These are phyloP conservation scores for Lachancea thermotolerans DNA, from an alignment of 805 yeast genomes.

Conservation along the genomic window DNA sequence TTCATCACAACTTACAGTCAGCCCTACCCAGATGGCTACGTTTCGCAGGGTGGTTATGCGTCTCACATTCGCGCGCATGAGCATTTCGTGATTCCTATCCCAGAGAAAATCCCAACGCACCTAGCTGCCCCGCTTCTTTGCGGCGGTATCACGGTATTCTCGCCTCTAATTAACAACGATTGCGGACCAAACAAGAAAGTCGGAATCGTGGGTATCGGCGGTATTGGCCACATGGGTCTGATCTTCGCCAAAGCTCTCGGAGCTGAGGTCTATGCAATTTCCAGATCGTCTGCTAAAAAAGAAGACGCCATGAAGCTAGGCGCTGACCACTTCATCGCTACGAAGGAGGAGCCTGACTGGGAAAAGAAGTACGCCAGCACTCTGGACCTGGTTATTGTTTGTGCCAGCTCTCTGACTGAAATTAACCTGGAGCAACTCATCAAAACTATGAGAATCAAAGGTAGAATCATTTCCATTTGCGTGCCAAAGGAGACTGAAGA, in stretches of 20 bases:
- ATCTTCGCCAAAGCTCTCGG: constrained; percentile 46
- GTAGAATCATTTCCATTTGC: constrained; percentile 58
- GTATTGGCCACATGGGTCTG: constrained; percentile 40
- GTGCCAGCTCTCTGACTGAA: constrained; percentile 42
- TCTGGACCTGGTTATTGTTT: constrained; percentile 38
- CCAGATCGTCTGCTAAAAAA: constrained; percentile 38
- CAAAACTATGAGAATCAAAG: constrained; percentile 46
- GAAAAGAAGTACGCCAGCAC: constrained; percentile 20
- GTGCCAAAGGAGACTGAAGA: constrained; percentile 45
- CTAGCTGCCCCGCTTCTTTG: constrained; percentile 49
- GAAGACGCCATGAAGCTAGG: constrained; percentile 38
- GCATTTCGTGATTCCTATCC: constrained; percentile 42
- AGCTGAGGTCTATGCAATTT: constrained; percentile 43
- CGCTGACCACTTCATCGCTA: constrained; percentile 42
- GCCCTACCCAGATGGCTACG: constrained; percentile 25
- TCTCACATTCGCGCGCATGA: constrained; percentile 41
- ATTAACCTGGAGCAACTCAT: constrained; percentile 45
- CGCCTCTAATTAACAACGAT: constrained; percentile 35
- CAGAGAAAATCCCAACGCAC: constrained; percentile 37
- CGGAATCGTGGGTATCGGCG: constrained; percentile 41
- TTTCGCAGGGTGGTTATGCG: constrained; percentile 43
- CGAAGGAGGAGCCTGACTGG: constrained; percentile 38
- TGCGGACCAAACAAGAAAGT: constrained; percentile 33
- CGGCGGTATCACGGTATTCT: constrained; percentile 50
- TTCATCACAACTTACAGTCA: constrained; percentile 42